Evolutionary conservation across 2,329 filamentous ascomycete species (phyloP), one percentile per base, ranked within the genome.

Genomic region (Plenodomus lindquistii): DNA sequence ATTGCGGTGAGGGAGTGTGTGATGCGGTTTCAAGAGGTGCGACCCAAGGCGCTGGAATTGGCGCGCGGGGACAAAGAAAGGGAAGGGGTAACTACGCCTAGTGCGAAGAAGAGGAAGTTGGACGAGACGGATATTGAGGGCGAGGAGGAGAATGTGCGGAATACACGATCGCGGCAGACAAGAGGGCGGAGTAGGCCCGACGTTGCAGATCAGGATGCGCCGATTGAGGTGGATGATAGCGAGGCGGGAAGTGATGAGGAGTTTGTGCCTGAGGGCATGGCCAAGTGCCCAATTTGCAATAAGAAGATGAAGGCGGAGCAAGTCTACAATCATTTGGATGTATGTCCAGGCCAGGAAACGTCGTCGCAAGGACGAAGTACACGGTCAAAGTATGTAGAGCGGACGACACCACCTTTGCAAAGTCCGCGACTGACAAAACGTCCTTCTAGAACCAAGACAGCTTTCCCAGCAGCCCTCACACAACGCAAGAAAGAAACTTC

Each of bases 1-100:
- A 89, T 87, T 81, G 85, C 87, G 0, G 78, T 97, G 56, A 85
- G 94, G 65, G 92, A 97, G 67, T 80, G 93, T 1, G 89, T 96
- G 8, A 85, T 90, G 34, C 83, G 85, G 0, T 99, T 97, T 59
- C 77, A 83, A 56, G 81, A 78, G 43, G 84, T 85, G 4, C 80
- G 93, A 46, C 71, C 81, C 3, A 75, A 75, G 17, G 78, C 88
- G 3, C 71, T 97, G 20, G 76, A 80, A 1, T 77, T 91, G 61
- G 91, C 90, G 22, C 81, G 74, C 39, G 74, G 64, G 42, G 72
- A 75, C n/a, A 60, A 69, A 44, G 60, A 51, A 41, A 50, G 57
- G 35, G 59, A 48, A 4, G 36, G 3, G 4, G 27, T 4, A 31
- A 42, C 48, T 19, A 42, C 51, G 31, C 51, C 43, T 2, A 57